Evolutionary conservation across 192 early-diverging fungal genomes (phyloP).

Genomic region (Podila verticillata): DNA sequence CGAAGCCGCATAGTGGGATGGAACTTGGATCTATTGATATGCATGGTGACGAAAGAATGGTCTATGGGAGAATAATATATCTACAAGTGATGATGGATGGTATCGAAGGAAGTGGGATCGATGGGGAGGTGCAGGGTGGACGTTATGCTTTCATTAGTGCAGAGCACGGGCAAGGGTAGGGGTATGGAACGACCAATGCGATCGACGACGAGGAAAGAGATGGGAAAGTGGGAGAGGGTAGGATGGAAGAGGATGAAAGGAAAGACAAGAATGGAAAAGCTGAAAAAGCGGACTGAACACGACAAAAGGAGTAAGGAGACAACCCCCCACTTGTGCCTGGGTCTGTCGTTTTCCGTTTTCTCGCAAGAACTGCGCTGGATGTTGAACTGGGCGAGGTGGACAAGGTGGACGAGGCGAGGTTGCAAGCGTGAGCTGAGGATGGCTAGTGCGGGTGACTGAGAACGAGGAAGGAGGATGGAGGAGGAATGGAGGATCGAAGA

Average conservation of each 20-base stretch:
- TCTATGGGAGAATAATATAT: too few species aligned
- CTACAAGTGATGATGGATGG: too few species aligned
- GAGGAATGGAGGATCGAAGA: conserved; percentile 2
- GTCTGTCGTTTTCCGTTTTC: too few species aligned
- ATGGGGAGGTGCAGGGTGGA: not conserved
- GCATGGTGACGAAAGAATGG: not conserved
- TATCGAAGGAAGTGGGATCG: too few species aligned
- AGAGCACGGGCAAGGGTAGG: not conserved
- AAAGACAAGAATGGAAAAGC: not conserved
- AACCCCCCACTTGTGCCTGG: too few species aligned
- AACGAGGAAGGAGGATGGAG: not conserved
- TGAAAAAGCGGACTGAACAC: too few species aligned
- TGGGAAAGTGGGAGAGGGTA: not conserved
- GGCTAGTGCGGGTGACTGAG: too few species aligned
- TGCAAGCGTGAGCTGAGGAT: too few species aligned
- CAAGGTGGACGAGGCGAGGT: too few species aligned
- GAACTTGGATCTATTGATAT: not conserved
- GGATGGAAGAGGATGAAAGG: not conserved
- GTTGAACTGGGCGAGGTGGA: too few species aligned
- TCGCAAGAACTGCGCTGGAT: too few species aligned
- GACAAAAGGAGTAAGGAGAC: too few species aligned
- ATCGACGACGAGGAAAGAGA: not conserved
- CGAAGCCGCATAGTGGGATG: not conserved
- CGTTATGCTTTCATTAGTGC: not conserved
- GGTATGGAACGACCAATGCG: not conserved